Conservation (phyloP, 768 basidiomycete species). For the Xanthoconium purpureum region DNA sequence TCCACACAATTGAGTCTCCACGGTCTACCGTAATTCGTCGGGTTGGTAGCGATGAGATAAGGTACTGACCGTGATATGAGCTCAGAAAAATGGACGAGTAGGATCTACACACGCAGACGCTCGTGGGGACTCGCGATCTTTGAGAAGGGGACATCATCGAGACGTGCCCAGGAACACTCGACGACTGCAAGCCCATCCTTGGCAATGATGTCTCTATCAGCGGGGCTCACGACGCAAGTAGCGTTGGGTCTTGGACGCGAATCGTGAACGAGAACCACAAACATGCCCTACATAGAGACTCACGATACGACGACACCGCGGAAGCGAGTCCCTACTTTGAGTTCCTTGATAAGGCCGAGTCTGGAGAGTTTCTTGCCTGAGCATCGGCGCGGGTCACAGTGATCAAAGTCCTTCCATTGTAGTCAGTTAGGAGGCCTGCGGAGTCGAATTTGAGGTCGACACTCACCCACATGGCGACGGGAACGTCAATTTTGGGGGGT, state of each 20-base stretch:
- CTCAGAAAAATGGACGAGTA: not conserved
- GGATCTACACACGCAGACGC: slow-evolving; percentile 63
- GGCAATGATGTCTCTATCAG: slow-evolving; percentile 77
- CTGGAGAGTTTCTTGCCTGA: slow-evolving; percentile 90
- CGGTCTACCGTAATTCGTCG: slow-evolving; percentile 97
- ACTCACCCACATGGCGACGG: slow-evolving; percentile 96
- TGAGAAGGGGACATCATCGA: slow-evolving; percentile 91
- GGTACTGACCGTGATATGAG: slow-evolving; percentile 59
- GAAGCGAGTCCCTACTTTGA: slow-evolving; percentile 83
- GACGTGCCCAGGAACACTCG: slow-evolving; percentile 96
- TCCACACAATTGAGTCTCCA: slow-evolving; percentile 96
- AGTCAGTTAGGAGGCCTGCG: not conserved
- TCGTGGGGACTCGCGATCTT: slow-evolving; percentile 95
- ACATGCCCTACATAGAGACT: slow-evolving; percentile 30
- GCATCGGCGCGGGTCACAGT: slow-evolving; percentile 89
- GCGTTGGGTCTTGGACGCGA: slow-evolving; percentile 76
- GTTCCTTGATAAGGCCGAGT: slow-evolving; percentile 77
- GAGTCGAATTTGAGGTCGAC: not conserved
- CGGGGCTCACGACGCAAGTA: slow-evolving; percentile 70
- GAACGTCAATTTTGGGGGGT: slow-evolving; percentile 42
- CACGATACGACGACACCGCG: slow-evolving; percentile 93
- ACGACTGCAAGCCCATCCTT: slow-evolving; percentile 88
- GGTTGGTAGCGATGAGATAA: slow-evolving; percentile 92
- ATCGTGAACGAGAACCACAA: slow-evolving; percentile 1
- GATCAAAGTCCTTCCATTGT: slow-evolving; percentile 93